Conservation (phyloP, 2,329 filamentous ascomycete species). For the Ophiostoma angusticollis region DNA sequence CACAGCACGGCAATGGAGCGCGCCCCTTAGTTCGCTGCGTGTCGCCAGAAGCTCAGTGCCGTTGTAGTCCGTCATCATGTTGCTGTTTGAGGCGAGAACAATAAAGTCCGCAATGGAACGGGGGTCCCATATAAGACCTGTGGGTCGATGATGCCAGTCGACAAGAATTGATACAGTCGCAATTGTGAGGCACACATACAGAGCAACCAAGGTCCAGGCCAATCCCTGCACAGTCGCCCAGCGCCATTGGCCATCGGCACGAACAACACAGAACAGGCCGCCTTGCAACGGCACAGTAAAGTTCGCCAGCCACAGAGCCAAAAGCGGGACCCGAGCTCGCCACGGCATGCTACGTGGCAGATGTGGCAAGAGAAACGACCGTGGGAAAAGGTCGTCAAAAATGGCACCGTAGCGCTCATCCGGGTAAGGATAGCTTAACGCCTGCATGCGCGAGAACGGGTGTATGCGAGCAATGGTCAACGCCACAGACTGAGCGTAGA, state of each 20-base stretch:
- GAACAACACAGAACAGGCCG: constrained; percentile 56
- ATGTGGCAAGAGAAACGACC: constrained; percentile 50
- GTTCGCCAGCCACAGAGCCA: constrained; percentile 64
- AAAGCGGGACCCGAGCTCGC: constrained; percentile 50
- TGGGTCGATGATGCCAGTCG: constrained; percentile 53
- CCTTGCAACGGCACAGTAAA: constrained; percentile 75
- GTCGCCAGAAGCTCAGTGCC: constrained; percentile 49
- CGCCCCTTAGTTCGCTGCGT: constrained; percentile 38
- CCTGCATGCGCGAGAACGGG: constrained; percentile 68
- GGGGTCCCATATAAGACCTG: constrained; percentile 76
- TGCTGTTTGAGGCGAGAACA: constrained; percentile 65
- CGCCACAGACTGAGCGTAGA: constrained; percentile 68
- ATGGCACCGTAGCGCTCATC: constrained; percentile 50
- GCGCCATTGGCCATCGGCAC: constrained; percentile 46
- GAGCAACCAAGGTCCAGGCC: constrained; percentile 61
- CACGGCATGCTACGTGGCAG: constrained; percentile 44
- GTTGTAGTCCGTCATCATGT: constrained; percentile 60
- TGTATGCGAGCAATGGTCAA: constrained; percentile 61
- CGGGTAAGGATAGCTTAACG: constrained; percentile 32
- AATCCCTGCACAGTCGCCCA: constrained; percentile 72
- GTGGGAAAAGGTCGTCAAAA: constrained; percentile 56
- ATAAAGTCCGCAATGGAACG: constrained; percentile 71
- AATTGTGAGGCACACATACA: constrained; percentile 57
- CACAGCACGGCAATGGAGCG: constrained; percentile 41
- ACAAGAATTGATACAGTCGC: constrained; percentile 45